phyloP scores from a whole-genome alignment of 768 basidiomycete genomes.

The Chalciporus sphaerocephalus region DNA sequence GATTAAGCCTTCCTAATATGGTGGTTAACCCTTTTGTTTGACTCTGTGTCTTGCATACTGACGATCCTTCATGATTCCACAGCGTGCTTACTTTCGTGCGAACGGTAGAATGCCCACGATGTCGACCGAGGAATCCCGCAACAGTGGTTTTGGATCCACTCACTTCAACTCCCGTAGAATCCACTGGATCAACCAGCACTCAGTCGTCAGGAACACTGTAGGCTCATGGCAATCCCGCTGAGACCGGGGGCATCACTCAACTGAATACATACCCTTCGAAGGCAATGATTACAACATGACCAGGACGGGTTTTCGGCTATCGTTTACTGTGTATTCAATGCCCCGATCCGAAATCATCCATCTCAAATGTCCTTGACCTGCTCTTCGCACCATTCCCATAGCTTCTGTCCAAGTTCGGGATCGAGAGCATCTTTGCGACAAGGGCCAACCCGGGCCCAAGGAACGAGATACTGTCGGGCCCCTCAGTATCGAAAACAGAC shows the following conservation, averaged over 20 bases:
- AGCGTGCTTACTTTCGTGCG: too few relatives aligned
- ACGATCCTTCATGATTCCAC: neutral
- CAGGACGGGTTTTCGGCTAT: neutral
- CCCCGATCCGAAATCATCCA: neutral
- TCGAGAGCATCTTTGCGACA: constrained; percentile 20
- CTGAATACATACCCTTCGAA: neutral
- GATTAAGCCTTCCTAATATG: constrained; percentile 31
- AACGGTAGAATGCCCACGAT: too few relatives aligned
- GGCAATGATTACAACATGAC: neutral
- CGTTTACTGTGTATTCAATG: neutral
- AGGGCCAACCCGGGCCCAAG: constrained; percentile 32
- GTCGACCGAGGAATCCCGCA: too few relatives aligned
- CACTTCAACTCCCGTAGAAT: neutral
- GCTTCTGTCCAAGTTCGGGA: constrained; percentile 18
- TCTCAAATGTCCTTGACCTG: constrained; percentile 23
- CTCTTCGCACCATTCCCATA: constrained; percentile 38
- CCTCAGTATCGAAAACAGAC: neutral
- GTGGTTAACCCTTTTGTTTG: neutral
- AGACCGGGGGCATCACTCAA: neutral
- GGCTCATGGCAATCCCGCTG: neutral
- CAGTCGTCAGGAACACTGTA: neutral
- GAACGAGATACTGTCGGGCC: constrained; percentile 29
- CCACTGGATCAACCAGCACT: neutral
- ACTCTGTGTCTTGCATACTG: neutral
- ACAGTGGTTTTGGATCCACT: too few relatives aligned